Evolutionary conservation across 176 grass and related monocot genomes (phyloP), one percentile per base, ranked within the genome.

Genomic region (Poa annua): DNA sequence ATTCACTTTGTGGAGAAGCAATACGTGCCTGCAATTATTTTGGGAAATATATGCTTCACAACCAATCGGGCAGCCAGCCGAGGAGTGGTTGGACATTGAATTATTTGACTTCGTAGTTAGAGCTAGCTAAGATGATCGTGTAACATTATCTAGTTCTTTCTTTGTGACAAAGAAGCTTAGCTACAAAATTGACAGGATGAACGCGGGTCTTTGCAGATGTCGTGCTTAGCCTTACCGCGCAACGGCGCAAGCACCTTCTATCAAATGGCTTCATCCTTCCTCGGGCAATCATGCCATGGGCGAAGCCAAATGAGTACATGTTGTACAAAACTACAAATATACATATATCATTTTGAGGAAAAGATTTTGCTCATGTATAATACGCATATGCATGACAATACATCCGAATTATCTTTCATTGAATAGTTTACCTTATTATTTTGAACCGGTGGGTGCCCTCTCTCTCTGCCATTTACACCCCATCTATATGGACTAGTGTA

Each of bases 1-100:
- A 29, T 29, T 29, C 29, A 29, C 22, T 54, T n/a, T 21, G 61
- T 59, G 16, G 52, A 55, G 47, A 11, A 17, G 32, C 24, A 19
- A 0, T 10, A 29, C 11, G 16, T 34, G 14, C 66, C 10, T 44
- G 25, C 76, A 32, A 62, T 33, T 56, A 39, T 69, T 36, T 36
- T 24, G 63, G 29, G 12, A 35, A 22, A 51, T 52, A 21, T 25
- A n/a, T 13, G 50, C 5, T 13, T 13, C 19, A n/a, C 19, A 80
- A 8, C 21, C 21, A 10, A 4, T 29, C 16, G 29, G 38, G 13
- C 11, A 44, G 21, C 41, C 38, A n/a, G 19, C 47, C 32, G 11
- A 71, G 66, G 11, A 71, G 66, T 44, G 66, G 50, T 6, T 35
- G 41, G 64, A 55, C 64, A 64, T 55, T 17, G 64, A 55, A 54